phyloP scores from a whole-genome alignment of 257 asterid species.

The Fraxinus quadrangulata region DNA sequence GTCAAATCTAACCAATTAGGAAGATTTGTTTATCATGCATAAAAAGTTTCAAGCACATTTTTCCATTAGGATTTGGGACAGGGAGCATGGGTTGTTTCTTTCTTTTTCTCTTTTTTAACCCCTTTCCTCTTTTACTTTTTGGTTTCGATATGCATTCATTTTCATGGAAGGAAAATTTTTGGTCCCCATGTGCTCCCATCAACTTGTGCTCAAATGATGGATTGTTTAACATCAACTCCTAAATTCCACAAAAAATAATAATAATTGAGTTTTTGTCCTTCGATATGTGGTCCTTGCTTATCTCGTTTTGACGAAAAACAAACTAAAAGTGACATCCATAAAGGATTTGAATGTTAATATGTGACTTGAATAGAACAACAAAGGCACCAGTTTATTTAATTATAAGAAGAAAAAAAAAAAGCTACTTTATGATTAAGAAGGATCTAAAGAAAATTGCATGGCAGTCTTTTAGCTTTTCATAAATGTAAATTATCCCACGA shows the following conservation, averaged over 20 bases:
- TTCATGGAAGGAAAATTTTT: conserved; percentile 55
- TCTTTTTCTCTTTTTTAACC: conserved; percentile 29
- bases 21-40: background rate
- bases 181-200: conserved; percentile 63
- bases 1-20: background rate
- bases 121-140: conserved; percentile 47
- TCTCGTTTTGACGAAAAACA: conserved; percentile 40
- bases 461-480: conserved; percentile 27
- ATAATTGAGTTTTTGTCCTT: conserved; percentile 6
- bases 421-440: conserved; percentile 47
- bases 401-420: conserved; percentile 28
- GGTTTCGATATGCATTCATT: conserved; percentile 48
- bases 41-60: conserved; percentile 32
- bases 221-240: conserved; percentile 11
- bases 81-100: conserved; percentile 59
- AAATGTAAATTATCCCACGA: conserved; percentile 33
- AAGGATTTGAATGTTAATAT: conserved; percentile 52
- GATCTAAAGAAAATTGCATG: conserved; percentile 45
- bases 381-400: too few species aligned
- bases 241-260: conserved; percentile 1
- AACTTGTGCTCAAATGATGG: conserved; percentile 43
- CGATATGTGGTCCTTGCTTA: background rate
- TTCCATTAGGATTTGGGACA: conserved; percentile 33
- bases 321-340: conserved; percentile 62
- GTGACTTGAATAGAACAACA: conserved; percentile 50